Evolutionary conservation across 495 filamentous ascomycete genomes (phyloP), one percentile per base, ranked within the genome.

Genomic region (Hypoxylon trugodes): DNA sequence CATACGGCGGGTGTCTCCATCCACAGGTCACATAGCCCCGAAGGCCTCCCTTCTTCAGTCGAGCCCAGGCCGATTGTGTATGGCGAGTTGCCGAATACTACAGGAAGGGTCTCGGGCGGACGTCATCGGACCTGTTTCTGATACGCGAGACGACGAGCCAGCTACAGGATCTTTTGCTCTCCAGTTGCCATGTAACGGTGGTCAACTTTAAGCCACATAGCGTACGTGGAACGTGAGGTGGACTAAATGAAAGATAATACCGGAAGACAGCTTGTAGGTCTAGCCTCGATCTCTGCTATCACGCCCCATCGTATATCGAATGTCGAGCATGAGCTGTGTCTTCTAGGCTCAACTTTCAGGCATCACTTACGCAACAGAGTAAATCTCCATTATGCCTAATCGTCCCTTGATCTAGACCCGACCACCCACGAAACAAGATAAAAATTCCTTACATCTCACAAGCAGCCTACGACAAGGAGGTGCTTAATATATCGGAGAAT

Each of bases 111-210:
- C 32, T 50, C 35, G 35, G 21, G 43, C 37, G 60, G 56, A 60
- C 56, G 55, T 45, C 50, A 66, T 60, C 48, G 25, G 35, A 12
- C 24, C 38, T 47, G 38, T 49, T 43, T 65, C 36, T 45, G 55
- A 55, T 60, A 22, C 19, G 33, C 19, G 35, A 48, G 30, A 15
- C 40, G 21, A 13, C 40, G 24, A 28, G 30, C 49, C 35, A 41
- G 28, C 26, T 55, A 30, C 35, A 37, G 26, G 6, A 18, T 19
- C 25, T 32, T 18, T 40, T 26, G n/a, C n/a, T 46, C 16, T 35
- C 41, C 32, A 46, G 33, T 21, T 25, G 35, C 33, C 4, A 22
- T 52, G 33, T 9, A 33, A 26, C 9, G 13, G 26, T 43, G 59
- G 28, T 38, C 49, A 61, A 42, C 26, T 25, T 28, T 42, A 21